phyloP scores from a whole-genome alignment of 345 rosid species.

The Rhodamnia argentea region DNA sequence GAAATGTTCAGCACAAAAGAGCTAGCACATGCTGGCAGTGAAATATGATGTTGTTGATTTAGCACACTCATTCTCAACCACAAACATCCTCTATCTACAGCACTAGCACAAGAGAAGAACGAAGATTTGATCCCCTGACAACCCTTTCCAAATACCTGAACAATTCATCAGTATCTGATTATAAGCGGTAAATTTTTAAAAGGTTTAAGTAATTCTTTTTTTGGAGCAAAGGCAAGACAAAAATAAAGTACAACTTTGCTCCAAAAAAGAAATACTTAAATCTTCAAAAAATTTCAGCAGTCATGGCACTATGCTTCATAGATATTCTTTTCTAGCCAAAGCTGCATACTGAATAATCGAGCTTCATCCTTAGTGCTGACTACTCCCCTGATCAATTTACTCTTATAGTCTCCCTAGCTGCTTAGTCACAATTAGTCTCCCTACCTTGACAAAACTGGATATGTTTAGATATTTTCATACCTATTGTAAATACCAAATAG shows the following conservation, averaged over 20 bases:
- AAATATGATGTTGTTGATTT: background rate
- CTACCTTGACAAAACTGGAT: background rate
- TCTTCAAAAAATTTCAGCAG: background rate
- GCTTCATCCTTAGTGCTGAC: background rate
- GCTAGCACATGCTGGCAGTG: background rate
- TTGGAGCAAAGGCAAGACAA: no score
- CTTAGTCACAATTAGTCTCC: background rate
- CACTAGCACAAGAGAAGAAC: background rate
- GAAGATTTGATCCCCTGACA: background rate
- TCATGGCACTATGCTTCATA: background rate
- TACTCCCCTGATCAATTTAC: background rate
- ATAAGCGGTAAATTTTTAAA: background rate
- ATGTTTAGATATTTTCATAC: background rate
- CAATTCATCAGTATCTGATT: background rate
- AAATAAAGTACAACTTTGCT: background rate
- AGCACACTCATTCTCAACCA: background rate
- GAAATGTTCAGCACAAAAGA: no score
- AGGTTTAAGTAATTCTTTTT: no score
- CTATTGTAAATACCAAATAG: background rate
- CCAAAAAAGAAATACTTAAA: fast-evolving
- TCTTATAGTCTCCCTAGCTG: background rate
- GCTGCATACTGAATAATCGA: fast-evolving
- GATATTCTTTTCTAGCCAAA: background rate
- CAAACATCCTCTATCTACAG: background rate
- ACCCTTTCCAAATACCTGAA: background rate